Evolutionary conservation across 495 filamentous ascomycete species (phyloP).

Genomic region (Xylaria intraflava): DNA sequence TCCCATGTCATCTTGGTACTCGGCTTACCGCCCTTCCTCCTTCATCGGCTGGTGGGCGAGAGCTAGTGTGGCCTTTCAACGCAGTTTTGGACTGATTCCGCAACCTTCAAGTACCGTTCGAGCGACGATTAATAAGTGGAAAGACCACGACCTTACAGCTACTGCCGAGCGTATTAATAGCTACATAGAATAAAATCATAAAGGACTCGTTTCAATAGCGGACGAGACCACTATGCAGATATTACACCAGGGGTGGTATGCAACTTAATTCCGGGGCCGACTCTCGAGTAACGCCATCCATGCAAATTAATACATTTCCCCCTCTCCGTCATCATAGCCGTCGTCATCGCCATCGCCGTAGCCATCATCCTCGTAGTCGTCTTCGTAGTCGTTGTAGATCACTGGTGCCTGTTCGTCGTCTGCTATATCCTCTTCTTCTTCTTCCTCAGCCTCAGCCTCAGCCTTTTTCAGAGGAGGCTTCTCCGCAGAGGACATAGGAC

Average conservation of each 20-base stretch:
- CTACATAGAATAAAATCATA: too few species aligned
- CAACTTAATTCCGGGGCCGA: neutral
- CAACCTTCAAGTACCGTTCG: too few species aligned
- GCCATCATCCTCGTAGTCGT: conserved; percentile 23
- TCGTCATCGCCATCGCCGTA: conserved; percentile 27
- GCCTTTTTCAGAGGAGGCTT: conserved; percentile 7
- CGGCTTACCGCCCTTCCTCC: too few species aligned
- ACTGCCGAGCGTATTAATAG: too few species aligned
- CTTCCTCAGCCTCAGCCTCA: conserved; percentile 18
- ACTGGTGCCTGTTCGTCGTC: conserved; percentile 14
- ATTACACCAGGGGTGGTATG: neutral
- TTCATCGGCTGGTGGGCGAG: too few species aligned
- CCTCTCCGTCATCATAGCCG: conserved; percentile 15
- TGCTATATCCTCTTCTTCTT: conserved; percentile 15
- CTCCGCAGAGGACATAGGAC: conserved; percentile 1
- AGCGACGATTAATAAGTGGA: too few species aligned
- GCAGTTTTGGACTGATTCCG: too few species aligned
- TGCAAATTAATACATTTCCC: conserved; percentile 9
- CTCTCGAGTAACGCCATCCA: neutral
- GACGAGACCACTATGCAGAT: neutral
- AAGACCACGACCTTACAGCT: too few species aligned
- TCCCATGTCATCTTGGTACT: too few species aligned
- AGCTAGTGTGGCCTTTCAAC: too few species aligned
- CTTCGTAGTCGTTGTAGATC: conserved; percentile 18
- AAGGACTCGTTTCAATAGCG: too few species aligned